phyloP scores from a whole-genome alignment of 805 yeast genomes.

The Kuraishia floccosa region DNA sequence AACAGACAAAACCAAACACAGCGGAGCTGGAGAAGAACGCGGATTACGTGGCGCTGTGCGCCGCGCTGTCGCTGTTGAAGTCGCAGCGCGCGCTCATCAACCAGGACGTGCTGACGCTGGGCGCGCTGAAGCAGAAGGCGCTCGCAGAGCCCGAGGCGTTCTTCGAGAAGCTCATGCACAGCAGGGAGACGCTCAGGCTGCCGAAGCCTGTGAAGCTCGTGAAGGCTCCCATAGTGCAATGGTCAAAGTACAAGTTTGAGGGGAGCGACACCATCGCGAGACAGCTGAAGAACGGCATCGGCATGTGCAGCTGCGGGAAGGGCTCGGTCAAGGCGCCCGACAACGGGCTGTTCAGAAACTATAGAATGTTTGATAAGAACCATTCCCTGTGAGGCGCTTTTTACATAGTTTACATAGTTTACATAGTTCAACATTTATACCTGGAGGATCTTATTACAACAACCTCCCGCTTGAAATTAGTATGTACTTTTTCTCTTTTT shows the following conservation, averaged over 20 bases:
- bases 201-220: slow-evolving; percentile 6
- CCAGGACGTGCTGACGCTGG: slow-evolving; percentile 5
- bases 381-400: no score
- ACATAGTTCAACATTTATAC: no score
- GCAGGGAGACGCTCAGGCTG: slow-evolving; percentile 3
- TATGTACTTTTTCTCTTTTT: no score
- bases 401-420: no score
- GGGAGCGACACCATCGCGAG: slow-evolving; percentile 1
- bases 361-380: slow-evolving; percentile 3
- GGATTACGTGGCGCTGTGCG: slow-evolving; percentile 7
- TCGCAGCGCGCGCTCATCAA: slow-evolving; percentile 5
- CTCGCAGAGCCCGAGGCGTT: slow-evolving; percentile 5
- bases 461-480: no score
- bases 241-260: slow-evolving; percentile 6
- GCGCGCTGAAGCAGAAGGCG: slow-evolving; percentile 3
- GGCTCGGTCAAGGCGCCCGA: background rate
- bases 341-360: slow-evolving; percentile 1
- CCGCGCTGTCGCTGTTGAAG: slow-evolving; percentile 6
- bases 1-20: slow-evolving; percentile 2
- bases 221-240: slow-evolving; percentile 5
- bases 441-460: no score
- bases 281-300: slow-evolving; percentile 1
- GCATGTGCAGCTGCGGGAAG: slow-evolving; percentile 1
- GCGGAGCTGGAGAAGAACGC: slow-evolving; percentile 6
- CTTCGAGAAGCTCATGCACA: slow-evolving; percentile 3